Base-by-base conservation (phyloP, 2,329 filamentous ascomycete species). In the Epicoccum sorghinum region DNA sequence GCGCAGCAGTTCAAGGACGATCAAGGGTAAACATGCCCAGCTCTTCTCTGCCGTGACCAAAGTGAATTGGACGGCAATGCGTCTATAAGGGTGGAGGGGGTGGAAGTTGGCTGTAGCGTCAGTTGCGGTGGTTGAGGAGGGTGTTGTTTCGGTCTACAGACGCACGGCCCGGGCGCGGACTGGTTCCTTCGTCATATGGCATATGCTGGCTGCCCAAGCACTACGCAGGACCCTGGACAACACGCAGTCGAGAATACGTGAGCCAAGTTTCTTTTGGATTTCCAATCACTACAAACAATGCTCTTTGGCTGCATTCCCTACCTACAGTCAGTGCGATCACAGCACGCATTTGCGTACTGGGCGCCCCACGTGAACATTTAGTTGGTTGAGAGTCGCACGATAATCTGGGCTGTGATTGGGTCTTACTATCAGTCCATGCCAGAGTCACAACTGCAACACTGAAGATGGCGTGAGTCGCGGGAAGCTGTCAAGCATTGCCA, bases 1-100 rank as follows among this genome's bases (percentile, higher is more conserved):
- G 62, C 58, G 63, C 43, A 51, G 50, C 32, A 25, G 22, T 47
- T 56, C 43, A 56, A 46, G 40, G 41, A 22, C 37, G 47, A 36
- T 44, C 33, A 47, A 47, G 44, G 49, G 49, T 44, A 47, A 50
- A 62, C 67, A 66, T 69, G 63, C 62, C 61, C 63, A 59, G 58
- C 63, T 66, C 58, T 59, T 59, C 60, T 59, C 56, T 63, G 72
- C 75, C 70, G 74, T 78, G 55, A 57, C 71, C 75, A 77, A 77
- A 77, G 61, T 64, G 62, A 78, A 77, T 77, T 77, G 75, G 73
- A 77, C 75, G 72, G 74, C 73, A 61, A 57, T 55, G 64, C 59
- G 67, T 64, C 57, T 48, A 55, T 52, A 47, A 40, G 39, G 50
- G 42, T 40, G 41, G 42, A 37, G 54, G 52, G 47, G 54, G 48